Evolutionary conservation across 257 asterid species (phyloP).

Genomic region (Solanum chiquidenum): DNA sequence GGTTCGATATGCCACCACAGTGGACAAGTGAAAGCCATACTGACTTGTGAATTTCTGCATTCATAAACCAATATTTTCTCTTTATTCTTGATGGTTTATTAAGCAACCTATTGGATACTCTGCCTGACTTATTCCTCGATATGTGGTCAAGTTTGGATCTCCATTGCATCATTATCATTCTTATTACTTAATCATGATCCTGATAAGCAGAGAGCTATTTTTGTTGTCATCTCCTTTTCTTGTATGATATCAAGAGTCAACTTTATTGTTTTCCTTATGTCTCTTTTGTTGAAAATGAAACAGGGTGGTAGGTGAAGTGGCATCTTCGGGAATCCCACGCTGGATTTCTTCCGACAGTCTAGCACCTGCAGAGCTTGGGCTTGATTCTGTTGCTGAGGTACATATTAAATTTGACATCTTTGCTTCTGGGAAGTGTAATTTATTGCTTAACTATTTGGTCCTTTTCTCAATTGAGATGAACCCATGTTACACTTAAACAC

Average conservation of each 20-base stretch:
- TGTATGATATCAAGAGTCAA: not conserved
- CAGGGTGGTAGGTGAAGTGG: constrained; percentile 76
- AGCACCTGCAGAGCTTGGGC: constrained; percentile 28
- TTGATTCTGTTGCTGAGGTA: constrained; percentile 46
- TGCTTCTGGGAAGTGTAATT: not conserved
- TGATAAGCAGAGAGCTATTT: not conserved
- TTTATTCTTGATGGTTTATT: not conserved
- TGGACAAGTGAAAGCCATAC: not conserved
- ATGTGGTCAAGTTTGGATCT: not conserved
- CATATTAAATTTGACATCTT: not conserved
- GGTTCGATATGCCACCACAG: not conserved
- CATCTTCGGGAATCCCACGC: constrained; percentile 41
- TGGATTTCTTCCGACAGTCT: constrained; percentile 66
- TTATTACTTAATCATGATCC: not conserved
- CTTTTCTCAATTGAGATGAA: not conserved
- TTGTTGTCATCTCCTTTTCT: not conserved
- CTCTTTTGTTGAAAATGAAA: constrained; percentile 4
- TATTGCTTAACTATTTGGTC: not conserved
- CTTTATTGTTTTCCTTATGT: not conserved
- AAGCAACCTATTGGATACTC: not conserved
- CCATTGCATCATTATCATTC: not conserved
- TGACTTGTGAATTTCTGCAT: not conserved
- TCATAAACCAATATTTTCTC: not conserved
- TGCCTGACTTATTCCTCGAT: not conserved
- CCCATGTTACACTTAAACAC: not conserved